phyloP scores from a whole-genome alignment of 2,329 filamentous ascomycete species.

The Colletotrichum tropicale region DNA sequence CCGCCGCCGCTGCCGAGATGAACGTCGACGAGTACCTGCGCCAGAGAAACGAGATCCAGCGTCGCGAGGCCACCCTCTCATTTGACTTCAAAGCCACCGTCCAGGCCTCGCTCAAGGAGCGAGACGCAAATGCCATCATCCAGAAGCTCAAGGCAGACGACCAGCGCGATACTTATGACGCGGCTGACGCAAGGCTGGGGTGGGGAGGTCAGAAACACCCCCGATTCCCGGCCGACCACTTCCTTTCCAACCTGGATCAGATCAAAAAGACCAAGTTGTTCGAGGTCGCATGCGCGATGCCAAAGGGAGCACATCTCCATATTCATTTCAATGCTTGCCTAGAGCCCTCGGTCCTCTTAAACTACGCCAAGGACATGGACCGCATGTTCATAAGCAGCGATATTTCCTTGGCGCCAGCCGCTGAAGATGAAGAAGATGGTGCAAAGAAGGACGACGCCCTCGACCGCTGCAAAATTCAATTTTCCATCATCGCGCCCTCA shows the following conservation, averaged over 20 bases:
- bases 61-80: slow-evolving; percentile 37
- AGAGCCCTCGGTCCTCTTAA: slow-evolving; percentile 62
- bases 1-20: neutral
- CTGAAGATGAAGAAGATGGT: slow-evolving; percentile 21
- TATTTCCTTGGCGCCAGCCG: slow-evolving; percentile 39
- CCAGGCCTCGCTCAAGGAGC: slow-evolving; percentile 38
- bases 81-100: slow-evolving; percentile 44
- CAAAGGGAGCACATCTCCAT: slow-evolving; percentile 76
- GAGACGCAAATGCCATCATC: slow-evolving; percentile 43
- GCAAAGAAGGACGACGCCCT: neutral
- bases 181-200: slow-evolving; percentile 35
- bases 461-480: slow-evolving; percentile 62
- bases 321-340: slow-evolving; percentile 82
- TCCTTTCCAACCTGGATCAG: slow-evolving; percentile 57
- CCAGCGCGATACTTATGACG: slow-evolving; percentile 37
- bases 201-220: slow-evolving; percentile 48
- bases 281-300: slow-evolving; percentile 60
- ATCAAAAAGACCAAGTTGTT: slow-evolving; percentile 64
- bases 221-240: slow-evolving; percentile 59
- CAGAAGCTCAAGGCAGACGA: slow-evolving; percentile 41
- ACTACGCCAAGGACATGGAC: slow-evolving; percentile 56
- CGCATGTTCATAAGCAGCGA: slow-evolving; percentile 75
- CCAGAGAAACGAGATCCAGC: slow-evolving; percentile 31
- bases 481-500: slow-evolving; percentile 45
- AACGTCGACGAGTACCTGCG: slow-evolving; percentile 32